Conservation (phyloP, 75 land plant species). For the Selaginella tamariscina region DNA sequence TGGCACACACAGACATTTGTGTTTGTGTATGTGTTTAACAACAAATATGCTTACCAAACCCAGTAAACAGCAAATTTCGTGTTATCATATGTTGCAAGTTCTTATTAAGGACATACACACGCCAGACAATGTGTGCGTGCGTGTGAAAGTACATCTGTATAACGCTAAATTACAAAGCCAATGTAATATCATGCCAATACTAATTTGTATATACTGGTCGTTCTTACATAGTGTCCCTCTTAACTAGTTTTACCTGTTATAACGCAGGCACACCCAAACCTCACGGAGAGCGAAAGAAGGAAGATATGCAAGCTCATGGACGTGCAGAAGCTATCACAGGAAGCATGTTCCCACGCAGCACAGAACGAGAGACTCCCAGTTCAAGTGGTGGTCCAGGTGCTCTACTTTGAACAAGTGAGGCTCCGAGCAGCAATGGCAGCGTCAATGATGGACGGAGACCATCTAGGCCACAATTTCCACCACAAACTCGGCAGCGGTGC, state of each 20-base stretch:
- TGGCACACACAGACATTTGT: too few relatives aligned
- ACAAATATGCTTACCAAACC: too few relatives aligned
- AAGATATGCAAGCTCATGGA: constrained; percentile 47
- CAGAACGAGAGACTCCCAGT: constrained; percentile 89
- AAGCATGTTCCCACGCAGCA: constrained; percentile 53
- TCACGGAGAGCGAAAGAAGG: constrained; percentile 66
- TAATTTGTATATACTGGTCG: neutral
- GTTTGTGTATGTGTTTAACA: too few relatives aligned
- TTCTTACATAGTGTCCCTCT: neutral
- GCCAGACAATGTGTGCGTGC: neutral
- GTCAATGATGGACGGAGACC: constrained; percentile 8
- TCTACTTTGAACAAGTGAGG: constrained; percentile 90
- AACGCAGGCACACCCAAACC: constrained; percentile 72
- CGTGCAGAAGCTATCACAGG: constrained; percentile 12
- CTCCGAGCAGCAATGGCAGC: constrained; percentile 65
- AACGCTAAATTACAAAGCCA: neutral
- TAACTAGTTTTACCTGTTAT: neutral
- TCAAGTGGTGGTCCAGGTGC: constrained; percentile 84
- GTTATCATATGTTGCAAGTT: too few relatives aligned
- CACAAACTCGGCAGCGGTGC: constrained; percentile 61
- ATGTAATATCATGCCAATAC: neutral
- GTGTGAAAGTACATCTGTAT: neutral
- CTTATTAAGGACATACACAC: too few relatives aligned
- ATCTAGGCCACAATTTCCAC: constrained; percentile 19
- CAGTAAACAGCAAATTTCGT: too few relatives aligned